Evolutionary conservation across 257 asterid species (phyloP).

Genomic region (Euphrasia confusa): DNA sequence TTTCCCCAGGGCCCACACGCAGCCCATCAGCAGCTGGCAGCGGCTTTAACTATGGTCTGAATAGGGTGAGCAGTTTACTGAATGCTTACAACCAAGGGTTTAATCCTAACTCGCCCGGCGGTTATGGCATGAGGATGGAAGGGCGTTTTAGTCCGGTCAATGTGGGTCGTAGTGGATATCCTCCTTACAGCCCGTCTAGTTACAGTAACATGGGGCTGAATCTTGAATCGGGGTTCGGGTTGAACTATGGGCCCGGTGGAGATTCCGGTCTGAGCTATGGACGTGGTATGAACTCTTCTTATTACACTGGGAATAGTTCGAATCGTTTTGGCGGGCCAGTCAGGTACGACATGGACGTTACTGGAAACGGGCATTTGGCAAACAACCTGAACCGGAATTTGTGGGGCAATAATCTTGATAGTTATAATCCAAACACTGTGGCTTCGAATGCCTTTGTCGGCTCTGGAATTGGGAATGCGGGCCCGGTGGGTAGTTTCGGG

Average conservation of each 20-base stretch:
- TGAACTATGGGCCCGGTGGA: constrained; percentile 42
- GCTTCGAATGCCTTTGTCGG: constrained; percentile 40
- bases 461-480: constrained; percentile 41
- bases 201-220: constrained; percentile 39
- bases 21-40: constrained; percentile 41
- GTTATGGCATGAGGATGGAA: constrained; percentile 55
- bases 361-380: constrained; percentile 39
- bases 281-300: constrained; percentile 43
- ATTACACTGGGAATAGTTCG: constrained; percentile 37
- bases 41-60: constrained; percentile 28
- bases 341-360: constrained; percentile 32
- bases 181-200: constrained; percentile 44
- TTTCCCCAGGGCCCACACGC: constrained; percentile 61
- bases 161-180: constrained; percentile 54
- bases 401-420: constrained; percentile 39
- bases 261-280: constrained; percentile 56
- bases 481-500: constrained; percentile 50
- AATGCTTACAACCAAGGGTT: constrained; percentile 44
- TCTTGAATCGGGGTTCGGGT: constrained; percentile 44
- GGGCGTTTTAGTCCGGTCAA: constrained; percentile 57
- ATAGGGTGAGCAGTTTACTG: constrained; percentile 42
- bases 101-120: constrained; percentile 39
- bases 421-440: constrained; percentile 38
- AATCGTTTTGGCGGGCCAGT: constrained; percentile 39
- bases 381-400: constrained; percentile 35